Conservation (phyloP, 1,284 basidiomycete genomes). For the Ustilago shanxiensis region DNA sequence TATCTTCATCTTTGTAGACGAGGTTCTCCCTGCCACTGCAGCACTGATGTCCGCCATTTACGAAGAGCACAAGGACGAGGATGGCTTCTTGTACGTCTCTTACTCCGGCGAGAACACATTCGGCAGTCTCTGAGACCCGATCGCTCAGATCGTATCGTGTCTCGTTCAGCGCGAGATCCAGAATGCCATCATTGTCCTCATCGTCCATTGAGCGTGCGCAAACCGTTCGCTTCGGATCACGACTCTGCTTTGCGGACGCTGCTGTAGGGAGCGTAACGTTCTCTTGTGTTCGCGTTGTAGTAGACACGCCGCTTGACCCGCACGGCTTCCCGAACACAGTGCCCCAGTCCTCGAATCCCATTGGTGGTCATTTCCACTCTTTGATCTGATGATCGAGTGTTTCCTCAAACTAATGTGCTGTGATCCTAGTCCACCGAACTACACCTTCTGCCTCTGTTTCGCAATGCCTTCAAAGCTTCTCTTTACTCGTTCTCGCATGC, state of each 20-base stretch:
- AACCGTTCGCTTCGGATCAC: neutral
- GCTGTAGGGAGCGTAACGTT: too few relatives aligned
- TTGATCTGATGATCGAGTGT: too few relatives aligned
- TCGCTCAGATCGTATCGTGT: too few relatives aligned
- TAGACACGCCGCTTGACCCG: too few relatives aligned
- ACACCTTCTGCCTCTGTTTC: neutral
- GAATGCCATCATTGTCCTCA: neutral
- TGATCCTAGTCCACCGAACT: too few relatives aligned
- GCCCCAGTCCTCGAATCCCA: too few relatives aligned
- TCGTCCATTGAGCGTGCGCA: neutral
- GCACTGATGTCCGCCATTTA: slow-evolving; percentile 99
- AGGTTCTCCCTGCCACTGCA: slow-evolving; percentile 96
- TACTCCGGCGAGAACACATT: slow-evolving; percentile 69
- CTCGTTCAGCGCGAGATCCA: too few relatives aligned
- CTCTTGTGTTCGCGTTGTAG: too few relatives aligned
- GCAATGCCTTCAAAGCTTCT: too few relatives aligned
- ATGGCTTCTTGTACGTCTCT: slow-evolving; percentile 67
- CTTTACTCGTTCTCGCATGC: slow-evolving; percentile 14
- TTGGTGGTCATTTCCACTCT: too few relatives aligned
- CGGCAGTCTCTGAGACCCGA: slow-evolving; percentile 16
- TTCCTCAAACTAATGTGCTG: too few relatives aligned
- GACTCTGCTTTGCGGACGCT: neutral
- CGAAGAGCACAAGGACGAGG: slow-evolving; percentile 83
- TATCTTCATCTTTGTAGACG: slow-evolving; percentile 75
- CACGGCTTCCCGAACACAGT: too few relatives aligned